Evolutionary conservation across 805 yeast species (phyloP).

Genomic region (Naumovozyma baii): DNA sequence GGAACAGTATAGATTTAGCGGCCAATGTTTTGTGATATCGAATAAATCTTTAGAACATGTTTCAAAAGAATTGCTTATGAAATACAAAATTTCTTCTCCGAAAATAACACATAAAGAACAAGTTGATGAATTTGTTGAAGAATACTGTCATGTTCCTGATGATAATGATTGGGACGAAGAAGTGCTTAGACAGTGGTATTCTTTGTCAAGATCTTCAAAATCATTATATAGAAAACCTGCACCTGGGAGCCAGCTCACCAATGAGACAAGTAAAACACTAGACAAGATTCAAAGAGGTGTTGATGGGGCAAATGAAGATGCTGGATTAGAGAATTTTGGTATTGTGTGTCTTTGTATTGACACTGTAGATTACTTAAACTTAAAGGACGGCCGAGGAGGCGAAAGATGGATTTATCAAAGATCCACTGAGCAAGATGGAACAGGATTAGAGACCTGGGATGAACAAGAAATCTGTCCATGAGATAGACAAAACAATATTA

Average conservation of each 20-base stretch:
- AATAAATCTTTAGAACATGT: slow-evolving; percentile 9
- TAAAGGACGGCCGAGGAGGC: slow-evolving; percentile 38
- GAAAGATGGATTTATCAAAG: slow-evolving; percentile 22
- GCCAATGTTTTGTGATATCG: slow-evolving; percentile 44
- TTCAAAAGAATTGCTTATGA: slow-evolving; percentile 9
- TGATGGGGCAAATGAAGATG: slow-evolving; percentile 62
- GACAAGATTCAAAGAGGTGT: slow-evolving; percentile 76
- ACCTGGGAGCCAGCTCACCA: slow-evolving; percentile 53
- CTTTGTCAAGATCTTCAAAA: slow-evolving; percentile 48
- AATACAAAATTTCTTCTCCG: slow-evolving; percentile 29
- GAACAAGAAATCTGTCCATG: slow-evolving; percentile 74
- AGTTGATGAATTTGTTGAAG: slow-evolving; percentile 8
- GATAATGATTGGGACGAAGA: slow-evolving; percentile 61
- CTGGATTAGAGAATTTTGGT: slow-evolving; percentile 55
- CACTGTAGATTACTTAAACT: slow-evolving; percentile 57
- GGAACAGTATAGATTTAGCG: slow-evolving; percentile 67
- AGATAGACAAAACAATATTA: background rate
- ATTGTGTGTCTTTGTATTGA: slow-evolving; percentile 62
- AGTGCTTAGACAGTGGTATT: slow-evolving; percentile 51
- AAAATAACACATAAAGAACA: slow-evolving; percentile 14
- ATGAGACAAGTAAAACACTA: slow-evolving; percentile 44
- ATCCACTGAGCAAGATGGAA: slow-evolving; percentile 37
- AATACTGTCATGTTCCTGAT: slow-evolving; percentile 13
- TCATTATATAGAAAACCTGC: slow-evolving; percentile 63
- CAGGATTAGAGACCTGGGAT: slow-evolving; percentile 55